Conservation (phyloP, 306 rosid species). For the Betula pendula region DNA sequence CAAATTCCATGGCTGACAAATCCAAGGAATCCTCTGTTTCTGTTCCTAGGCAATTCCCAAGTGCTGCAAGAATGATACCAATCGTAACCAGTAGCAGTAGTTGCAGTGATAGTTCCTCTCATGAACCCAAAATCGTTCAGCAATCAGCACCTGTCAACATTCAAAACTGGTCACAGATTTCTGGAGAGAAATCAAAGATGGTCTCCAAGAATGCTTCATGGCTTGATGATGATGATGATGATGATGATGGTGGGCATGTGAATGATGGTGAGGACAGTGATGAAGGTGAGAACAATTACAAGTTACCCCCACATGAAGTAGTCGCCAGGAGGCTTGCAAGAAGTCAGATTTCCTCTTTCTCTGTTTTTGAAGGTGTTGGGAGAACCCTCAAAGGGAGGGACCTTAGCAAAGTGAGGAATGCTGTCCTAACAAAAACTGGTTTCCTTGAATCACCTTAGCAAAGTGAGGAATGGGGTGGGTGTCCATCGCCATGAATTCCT, state of each 20-base stretch:
- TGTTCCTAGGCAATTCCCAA: slow-evolving; percentile 39
- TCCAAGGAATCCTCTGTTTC: slow-evolving; percentile 34
- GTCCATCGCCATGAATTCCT: neutral
- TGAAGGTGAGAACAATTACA: slow-evolving; percentile 25
- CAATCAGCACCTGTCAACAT: slow-evolving; percentile 80
- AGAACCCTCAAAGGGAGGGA: slow-evolving; percentile 96
- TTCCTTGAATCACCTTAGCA: slow-evolving; percentile 75
- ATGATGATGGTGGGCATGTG: slow-evolving; percentile 1
- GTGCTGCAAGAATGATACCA: slow-evolving; percentile 65
- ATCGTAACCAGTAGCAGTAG: slow-evolving; percentile 39
- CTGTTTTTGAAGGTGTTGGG: slow-evolving; percentile 92
- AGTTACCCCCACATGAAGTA: slow-evolving; percentile 80
- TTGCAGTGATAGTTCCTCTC: slow-evolving; percentile 33
- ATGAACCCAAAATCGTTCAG: slow-evolving; percentile 46
- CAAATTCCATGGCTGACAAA: slow-evolving; percentile 20
- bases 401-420: slow-evolving; percentile 85
- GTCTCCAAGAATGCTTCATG: slow-evolving; percentile 32
- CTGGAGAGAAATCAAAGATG: slow-evolving; percentile 41
- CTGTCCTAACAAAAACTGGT: slow-evolving; percentile 76
- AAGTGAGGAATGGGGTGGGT: slow-evolving; percentile 15
- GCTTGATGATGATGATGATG: slow-evolving; percentile 32
- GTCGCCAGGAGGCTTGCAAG: slow-evolving; percentile 83
- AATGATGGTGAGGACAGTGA: slow-evolving; percentile 29
- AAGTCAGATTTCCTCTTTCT: slow-evolving; percentile 79
- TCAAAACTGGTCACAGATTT: slow-evolving; percentile 70